Evolutionary conservation across 2,329 filamentous ascomycete species (phyloP).

Genomic region (Ophiostoma sp.): DNA sequence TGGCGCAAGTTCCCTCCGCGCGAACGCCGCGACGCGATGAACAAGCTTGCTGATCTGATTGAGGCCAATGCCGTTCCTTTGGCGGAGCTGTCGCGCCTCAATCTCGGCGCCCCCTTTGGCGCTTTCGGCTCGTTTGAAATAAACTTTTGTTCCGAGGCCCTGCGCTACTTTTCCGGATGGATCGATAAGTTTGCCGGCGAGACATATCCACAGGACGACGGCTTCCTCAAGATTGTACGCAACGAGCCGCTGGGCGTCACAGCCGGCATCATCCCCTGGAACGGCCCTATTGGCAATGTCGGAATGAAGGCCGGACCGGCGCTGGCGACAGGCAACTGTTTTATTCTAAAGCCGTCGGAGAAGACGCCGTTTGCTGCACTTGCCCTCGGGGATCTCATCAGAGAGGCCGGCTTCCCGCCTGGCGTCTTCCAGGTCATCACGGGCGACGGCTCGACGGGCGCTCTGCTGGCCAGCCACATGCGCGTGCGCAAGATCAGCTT

Average conservation of each 20-base stretch:
- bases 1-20: slow-evolving; percentile 75
- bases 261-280: slow-evolving; percentile 38
- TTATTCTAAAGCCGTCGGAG: slow-evolving; percentile 42
- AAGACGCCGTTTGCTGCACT: slow-evolving; percentile 39
- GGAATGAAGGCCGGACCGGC: slow-evolving; percentile 40
- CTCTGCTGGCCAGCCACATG: slow-evolving; percentile 28
- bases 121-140: slow-evolving; percentile 43
- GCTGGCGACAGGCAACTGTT: slow-evolving; percentile 40
- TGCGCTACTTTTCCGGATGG: slow-evolving; percentile 43
- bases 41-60: slow-evolving; percentile 42
- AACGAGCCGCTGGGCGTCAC: slow-evolving; percentile 35
- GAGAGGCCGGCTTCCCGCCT: slow-evolving; percentile 41
- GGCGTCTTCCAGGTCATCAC: slow-evolving; percentile 41
- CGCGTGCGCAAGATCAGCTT: slow-evolving; percentile 60
- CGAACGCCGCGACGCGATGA: slow-evolving; percentile 49
- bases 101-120: slow-evolving; percentile 32
- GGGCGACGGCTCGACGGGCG: slow-evolving; percentile 36
- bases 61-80: slow-evolving; percentile 36
- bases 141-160: slow-evolving; percentile 43
- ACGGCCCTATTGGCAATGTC: slow-evolving; percentile 36
- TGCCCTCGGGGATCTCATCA: slow-evolving; percentile 36
- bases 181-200: slow-evolving; percentile 39
- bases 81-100: slow-evolving; percentile 41
- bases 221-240: slow-evolving; percentile 40
- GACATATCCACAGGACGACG: slow-evolving; percentile 42